phyloP scores from a whole-genome alignment of 192 early-diverging fungal genomes.

The Linnemannia schmuckeri region DNA sequence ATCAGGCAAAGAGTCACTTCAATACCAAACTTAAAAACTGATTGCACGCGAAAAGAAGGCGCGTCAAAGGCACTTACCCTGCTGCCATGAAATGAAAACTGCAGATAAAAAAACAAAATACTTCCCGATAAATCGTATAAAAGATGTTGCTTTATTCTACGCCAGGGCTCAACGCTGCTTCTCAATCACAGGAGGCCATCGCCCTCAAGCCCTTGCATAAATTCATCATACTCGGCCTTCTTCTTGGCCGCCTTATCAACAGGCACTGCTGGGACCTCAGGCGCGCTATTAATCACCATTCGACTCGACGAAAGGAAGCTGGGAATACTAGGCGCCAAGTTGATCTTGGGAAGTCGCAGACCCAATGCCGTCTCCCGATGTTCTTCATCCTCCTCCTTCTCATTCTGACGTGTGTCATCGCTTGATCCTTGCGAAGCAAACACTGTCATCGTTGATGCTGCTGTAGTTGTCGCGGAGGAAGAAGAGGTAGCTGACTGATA shows the following conservation, averaged over 20 bases:
- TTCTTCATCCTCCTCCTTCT: not conserved
- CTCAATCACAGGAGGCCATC: constrained; percentile 31
- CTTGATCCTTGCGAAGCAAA: not conserved
- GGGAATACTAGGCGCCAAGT: constrained; percentile 32
- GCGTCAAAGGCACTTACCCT: no score
- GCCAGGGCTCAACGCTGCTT: not conserved
- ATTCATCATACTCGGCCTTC: constrained; percentile 53
- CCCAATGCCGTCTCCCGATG: constrained; percentile 40
- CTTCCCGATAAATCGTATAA: no score
- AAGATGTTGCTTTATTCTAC: not conserved
- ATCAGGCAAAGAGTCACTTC: no score
- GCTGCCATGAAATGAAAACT: no score
- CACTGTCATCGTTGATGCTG: not conserved
- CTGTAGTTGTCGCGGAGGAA: not conserved
- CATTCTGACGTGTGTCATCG: not conserved
- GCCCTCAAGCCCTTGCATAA: constrained; percentile 44
- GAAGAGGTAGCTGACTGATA: constrained; percentile 4
- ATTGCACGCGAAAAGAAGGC: no score
- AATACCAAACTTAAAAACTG: no score
- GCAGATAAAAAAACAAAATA: no score
- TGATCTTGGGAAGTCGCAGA: constrained; percentile 36
- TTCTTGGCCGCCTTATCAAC: constrained; percentile 42
- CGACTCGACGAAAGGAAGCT: constrained; percentile 19
- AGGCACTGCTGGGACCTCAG: constrained; percentile 25
- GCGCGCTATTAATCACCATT: constrained; percentile 49